phyloP scores from a whole-genome alignment of 2,329 filamentous ascomycete genomes.

The Camptophora hylomeconis region DNA sequence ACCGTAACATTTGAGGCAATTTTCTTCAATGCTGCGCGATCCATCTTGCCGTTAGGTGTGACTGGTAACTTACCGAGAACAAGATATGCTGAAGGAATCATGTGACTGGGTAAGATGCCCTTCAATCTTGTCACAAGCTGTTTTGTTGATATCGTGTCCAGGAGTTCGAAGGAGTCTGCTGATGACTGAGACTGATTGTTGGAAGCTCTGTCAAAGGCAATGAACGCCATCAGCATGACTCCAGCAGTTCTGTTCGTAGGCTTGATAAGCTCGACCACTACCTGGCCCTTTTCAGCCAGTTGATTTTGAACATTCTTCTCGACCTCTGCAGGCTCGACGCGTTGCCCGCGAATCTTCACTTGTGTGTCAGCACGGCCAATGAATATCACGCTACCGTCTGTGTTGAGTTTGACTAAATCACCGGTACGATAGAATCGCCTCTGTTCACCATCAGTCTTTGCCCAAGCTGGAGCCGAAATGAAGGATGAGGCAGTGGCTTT shows the following conservation, averaged over 20 bases:
- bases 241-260: conserved; percentile 27
- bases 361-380: conserved; percentile 28
- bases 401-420: conserved; percentile 21
- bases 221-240: conserved; percentile 35
- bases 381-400: conserved; percentile 24
- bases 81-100: conserved; percentile 25
- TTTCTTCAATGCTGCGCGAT: no score
- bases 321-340: conserved; percentile 30
- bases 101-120: conserved; percentile 19
- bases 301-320: conserved; percentile 21
- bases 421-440: conserved; percentile 26
- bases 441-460: conserved; percentile 12
- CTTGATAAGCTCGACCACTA: conserved; percentile 38
- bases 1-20: no score
- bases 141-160: no score
- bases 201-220: no score
- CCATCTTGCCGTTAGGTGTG: conserved; percentile 22
- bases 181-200: no score
- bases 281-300: conserved; percentile 30
- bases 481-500: conserved; percentile 25
- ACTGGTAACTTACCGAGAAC: conserved; percentile 22
- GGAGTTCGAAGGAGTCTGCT: no score
- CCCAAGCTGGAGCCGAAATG: conserved; percentile 26
- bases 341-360: conserved; percentile 30
- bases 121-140: no score